Evolutionary conservation across 2,329 filamentous ascomycete species (phyloP).

Genomic region (Rutstroemia sp.): DNA sequence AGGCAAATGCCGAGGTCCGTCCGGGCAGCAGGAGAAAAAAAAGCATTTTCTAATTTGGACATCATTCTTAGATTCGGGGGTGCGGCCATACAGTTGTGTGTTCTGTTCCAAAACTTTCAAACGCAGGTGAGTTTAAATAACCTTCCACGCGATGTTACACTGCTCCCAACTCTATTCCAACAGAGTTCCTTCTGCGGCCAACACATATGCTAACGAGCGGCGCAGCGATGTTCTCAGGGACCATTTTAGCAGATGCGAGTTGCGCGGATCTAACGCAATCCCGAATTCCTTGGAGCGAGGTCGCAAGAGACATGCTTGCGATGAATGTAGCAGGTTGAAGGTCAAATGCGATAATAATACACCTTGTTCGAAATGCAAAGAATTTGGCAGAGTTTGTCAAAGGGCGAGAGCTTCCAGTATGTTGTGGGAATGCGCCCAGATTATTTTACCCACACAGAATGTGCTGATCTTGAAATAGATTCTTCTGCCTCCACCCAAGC

Average conservation of each 20-base stretch:
- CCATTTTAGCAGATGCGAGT: slow-evolving; percentile 29
- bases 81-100: slow-evolving; percentile 28
- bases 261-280: slow-evolving; percentile 24
- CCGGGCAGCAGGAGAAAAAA: not conserved
- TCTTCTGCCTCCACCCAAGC: slow-evolving; percentile 5
- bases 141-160: not conserved
- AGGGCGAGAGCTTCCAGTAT: slow-evolving; percentile 22
- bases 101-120: slow-evolving; percentile 31
- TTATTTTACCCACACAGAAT: not conserved
- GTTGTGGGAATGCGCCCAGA: not conserved
- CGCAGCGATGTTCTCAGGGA: slow-evolving; percentile 29
- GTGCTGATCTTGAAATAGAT: slow-evolving; percentile 2
- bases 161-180: not conserved
- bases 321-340: slow-evolving; percentile 29
- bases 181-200: no score
- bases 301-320: slow-evolving; percentile 29
- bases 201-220: not conserved
- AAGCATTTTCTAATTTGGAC: not conserved
- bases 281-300: slow-evolving; percentile 28
- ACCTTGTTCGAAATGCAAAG: slow-evolving; percentile 28
- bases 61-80: slow-evolving; percentile 23
- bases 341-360: slow-evolving; percentile 30
- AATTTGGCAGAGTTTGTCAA: slow-evolving; percentile 27
- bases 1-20: not conserved
- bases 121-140: slow-evolving; percentile 22